Base-by-base conservation (phyloP, 108 stramenopile genomes). In the Nannochloropsis salina region DNA sequence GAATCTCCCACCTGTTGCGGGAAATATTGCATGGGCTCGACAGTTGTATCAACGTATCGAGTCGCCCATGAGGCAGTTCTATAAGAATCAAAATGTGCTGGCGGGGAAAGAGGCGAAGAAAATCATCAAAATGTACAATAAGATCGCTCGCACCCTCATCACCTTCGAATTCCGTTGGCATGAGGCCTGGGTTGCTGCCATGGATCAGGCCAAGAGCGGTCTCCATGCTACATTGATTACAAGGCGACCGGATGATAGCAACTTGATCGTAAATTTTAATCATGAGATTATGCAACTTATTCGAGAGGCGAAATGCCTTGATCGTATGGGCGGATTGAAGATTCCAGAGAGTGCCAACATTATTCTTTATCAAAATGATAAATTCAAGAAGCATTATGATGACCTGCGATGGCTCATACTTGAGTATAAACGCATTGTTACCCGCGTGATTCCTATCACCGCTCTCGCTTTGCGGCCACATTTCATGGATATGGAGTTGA, bases 121-220 rank as follows among this genome's bases (percentile, higher is more conserved):
- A 22, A 95, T 96, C 42, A 94, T 96, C 92, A 95, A 95, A 91
- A 93, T 93, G 86, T 96, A 96, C 93, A 96, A 96, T 92, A 95
- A 95, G 89, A 92, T 96, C 22, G 96, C 96, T 43, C 90, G 94
- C 12, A 95, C 95, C 40, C 91, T 96, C 42, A 95, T 96, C 20
- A 93, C 93, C 22, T 96, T 95, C 84, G 96, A 96, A 89, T 95
- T 95, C 85, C 93, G 94, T 10, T 96, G 95, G 96, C 94, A 94
- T 83, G 95, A 96, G 91, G 95, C 96, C 51, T 96, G 96, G 96
- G 92, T 93, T 9, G 93, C 94, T 84, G 92, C 92, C 42, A 94
- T 96, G 44, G 95, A 95, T 41, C 91, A 94, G 80, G 95, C 96
- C 81, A 96, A 95, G 92, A 93, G 94, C 42, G 96, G 96, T 11